Percentiles rank a stretch among this genome's conserved stretches.
phyloP scores from a whole-genome alignment of 768 basidiomycete genomes.

The Hericium alpestre region DNA sequence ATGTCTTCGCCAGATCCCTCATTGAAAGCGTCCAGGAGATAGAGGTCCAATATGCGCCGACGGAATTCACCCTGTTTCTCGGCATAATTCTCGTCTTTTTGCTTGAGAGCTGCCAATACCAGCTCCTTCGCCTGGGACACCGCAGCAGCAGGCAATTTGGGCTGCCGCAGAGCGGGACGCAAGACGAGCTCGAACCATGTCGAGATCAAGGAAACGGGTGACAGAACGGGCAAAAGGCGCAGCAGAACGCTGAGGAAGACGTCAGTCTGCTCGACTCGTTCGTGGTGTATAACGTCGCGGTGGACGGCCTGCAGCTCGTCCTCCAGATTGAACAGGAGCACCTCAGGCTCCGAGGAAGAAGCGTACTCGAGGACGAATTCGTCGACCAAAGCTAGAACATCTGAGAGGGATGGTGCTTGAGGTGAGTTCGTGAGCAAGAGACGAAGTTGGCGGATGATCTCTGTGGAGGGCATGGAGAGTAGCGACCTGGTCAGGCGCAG shows the following conservation, averaged over 20 bases:
- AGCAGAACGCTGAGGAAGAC: slow-evolving; percentile 57
- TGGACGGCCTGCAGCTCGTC: slow-evolving; percentile 58
- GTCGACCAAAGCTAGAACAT: slow-evolving; percentile 41
- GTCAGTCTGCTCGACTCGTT: slow-evolving; percentile 50
- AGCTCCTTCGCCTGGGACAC: slow-evolving; percentile 64
- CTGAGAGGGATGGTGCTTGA: slow-evolving; percentile 39
- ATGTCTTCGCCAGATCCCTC: slow-evolving; percentile 65
- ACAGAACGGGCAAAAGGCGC: slow-evolving; percentile 50
- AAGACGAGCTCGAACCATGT: slow-evolving; percentile 76
- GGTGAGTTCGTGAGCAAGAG: slow-evolving; percentile 42
- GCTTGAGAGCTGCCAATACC: slow-evolving; percentile 48
- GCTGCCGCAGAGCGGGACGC: slow-evolving; percentile 68
- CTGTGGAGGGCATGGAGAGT: slow-evolving; percentile 24
- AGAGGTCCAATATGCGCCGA: slow-evolving; percentile 59
- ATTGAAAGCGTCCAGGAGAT: slow-evolving; percentile 67
- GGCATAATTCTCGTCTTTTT: slow-evolving; percentile 30
- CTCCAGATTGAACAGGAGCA: slow-evolving; percentile 41
- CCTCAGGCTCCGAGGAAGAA: slow-evolving; percentile 35
- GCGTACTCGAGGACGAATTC: slow-evolving; percentile 42
- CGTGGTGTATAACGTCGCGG: slow-evolving; percentile 54
- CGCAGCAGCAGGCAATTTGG: slow-evolving; percentile 47
- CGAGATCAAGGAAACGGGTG: slow-evolving; percentile 57
- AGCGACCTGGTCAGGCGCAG: neutral
- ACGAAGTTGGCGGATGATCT: slow-evolving; percentile 43
- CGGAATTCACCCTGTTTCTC: slow-evolving; percentile 58